These are phyloP conservation scores for Aspergillus sp. DNA, from an alignment of 2,329 filamentous ascomycete species.

Conservation along the genomic window DNA sequence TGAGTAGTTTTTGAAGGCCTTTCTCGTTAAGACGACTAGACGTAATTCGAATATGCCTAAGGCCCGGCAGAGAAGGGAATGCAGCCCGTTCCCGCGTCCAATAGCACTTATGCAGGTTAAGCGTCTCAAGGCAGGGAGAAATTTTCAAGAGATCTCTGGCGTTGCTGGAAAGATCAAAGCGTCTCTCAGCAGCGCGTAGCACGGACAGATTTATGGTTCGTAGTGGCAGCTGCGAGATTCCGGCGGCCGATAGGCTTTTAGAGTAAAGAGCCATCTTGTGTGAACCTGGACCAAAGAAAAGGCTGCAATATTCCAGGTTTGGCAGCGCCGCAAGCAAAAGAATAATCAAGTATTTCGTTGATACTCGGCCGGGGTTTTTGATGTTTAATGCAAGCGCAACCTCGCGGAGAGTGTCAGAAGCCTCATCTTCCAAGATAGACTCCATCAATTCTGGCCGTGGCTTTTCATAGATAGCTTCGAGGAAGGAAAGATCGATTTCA, in stretches of 20 bases:
- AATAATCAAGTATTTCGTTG: constrained; percentile 3
- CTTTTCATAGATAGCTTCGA: too few relatives aligned
- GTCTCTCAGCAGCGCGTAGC: background rate
- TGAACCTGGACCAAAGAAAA: background rate
- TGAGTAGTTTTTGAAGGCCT: constrained; percentile 1
- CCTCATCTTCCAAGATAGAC: background rate
- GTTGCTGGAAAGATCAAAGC: background rate
- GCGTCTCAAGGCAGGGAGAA: constrained; percentile 2
- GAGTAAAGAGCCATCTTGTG: background rate
- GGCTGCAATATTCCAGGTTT: constrained; percentile 11
- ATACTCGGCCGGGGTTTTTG: background rate
- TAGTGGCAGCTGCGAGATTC: background rate
- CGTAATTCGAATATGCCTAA: constrained; percentile 7
- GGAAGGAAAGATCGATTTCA: too few relatives aligned
- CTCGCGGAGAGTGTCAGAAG: background rate
- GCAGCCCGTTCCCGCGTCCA: background rate
- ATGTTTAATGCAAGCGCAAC: background rate
- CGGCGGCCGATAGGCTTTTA: background rate
- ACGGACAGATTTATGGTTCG: background rate
- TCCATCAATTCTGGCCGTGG: too few relatives aligned
- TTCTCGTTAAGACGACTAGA: background rate
- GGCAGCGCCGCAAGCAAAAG: constrained; percentile 7
- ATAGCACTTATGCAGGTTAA: constrained; percentile 11
- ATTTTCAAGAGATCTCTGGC: background rate
- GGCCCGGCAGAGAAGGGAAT: constrained; percentile 5